These are phyloP conservation scores for Epichloe amarillans DNA, from an alignment of 2,329 filamentous ascomycete genomes.

Conservation along the genomic window DNA sequence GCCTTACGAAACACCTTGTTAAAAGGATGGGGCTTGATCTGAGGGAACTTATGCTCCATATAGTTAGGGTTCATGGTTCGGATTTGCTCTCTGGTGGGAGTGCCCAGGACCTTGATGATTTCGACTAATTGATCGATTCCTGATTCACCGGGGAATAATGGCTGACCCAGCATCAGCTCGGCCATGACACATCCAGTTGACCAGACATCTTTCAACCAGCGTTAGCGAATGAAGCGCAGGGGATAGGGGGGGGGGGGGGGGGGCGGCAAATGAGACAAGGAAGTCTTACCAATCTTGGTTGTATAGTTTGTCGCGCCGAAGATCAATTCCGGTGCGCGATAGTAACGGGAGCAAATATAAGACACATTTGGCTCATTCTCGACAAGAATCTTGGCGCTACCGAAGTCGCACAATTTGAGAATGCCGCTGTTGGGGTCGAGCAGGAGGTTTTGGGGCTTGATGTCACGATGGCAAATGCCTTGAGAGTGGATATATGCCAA, in stretches of 20 bases:
- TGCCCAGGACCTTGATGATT: constrained; percentile 98
- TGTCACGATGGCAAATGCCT: constrained; percentile 97
- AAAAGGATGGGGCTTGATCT: constrained; percentile 99
- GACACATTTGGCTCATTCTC: constrained; percentile 99
- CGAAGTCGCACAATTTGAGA: constrained; percentile 96
- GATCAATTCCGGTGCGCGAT: constrained; percentile 93
- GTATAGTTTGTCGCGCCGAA: constrained; percentile 99
- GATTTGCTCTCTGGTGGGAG: constrained; percentile 93
- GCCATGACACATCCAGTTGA: constrained; percentile 99
- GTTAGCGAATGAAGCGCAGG: constrained; percentile 1
- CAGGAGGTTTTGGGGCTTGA: constrained; percentile 96
- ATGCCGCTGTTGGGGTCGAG: constrained; percentile 84
- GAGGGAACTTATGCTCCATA: constrained; percentile 99
- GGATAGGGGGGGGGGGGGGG: background rate
- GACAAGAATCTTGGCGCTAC: constrained; percentile 94
- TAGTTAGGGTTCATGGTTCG: constrained; percentile 99
- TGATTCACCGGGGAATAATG: constrained; percentile 93
- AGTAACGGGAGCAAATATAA: constrained; percentile 98
- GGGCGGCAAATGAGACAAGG: constrained; percentile 5
- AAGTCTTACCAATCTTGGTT: constrained; percentile 84
- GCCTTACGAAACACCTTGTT: constrained; percentile 99
- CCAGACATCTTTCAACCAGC: constrained; percentile 71
- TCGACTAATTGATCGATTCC: constrained; percentile 97
- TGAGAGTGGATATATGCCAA: constrained; percentile 98
- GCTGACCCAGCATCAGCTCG: constrained; percentile 96